Evolutionary conservation across 768 basidiomycete genomes (phyloP), one percentile per base, ranked within the genome.

Genomic region (Auricularia heimuer): DNA sequence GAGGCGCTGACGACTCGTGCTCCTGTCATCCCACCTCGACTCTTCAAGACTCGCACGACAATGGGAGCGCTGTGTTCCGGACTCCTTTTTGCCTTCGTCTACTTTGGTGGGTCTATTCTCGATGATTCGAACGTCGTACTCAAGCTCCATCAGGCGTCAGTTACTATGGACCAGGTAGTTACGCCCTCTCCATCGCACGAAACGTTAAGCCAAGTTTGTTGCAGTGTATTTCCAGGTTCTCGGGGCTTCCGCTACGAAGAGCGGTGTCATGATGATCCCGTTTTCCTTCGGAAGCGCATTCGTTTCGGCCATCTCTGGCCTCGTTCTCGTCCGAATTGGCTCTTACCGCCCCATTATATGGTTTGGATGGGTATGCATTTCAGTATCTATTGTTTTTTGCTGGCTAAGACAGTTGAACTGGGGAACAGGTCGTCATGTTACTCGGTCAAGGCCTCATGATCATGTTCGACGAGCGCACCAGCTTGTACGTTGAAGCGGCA

Each of bases 21-120:
- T 3, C 86, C 89, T 0, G 88, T 92, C 63, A 70, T 92, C 11
- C 90, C 90, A 21, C 84, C 89, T 8, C 83, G 90, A 12, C 70
- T 92, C 37, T 92, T 92, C 77, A 84, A 83, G 86, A 90, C 87
- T 18, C 84, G 88, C 35, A 92, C 89, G 2, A 91, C 89, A 6
- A 77, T 75, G 1, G 77, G 87, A 33, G 72, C 90, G 44, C 73
- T 92, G 8, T 68, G 87, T 29, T 75, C 81, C 1, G 76, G 77
- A 6, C 84, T 91, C 70, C 69, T 89, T 7, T 90, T 92, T 67
- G 87, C 82, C 0, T 21, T 85, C 24, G 78, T 79, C 2, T 89
- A 89, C 75, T 88, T 90, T 69, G 73, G 39, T 42, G 12, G 12
- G 39, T 42, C 7, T 8, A 74, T 11, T 82, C 83, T 80, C 29